Evolutionary conservation across 345 rosid species (phyloP), one percentile per base, ranked within the genome.

Genomic region (Eucalyptus cloeziana): DNA sequence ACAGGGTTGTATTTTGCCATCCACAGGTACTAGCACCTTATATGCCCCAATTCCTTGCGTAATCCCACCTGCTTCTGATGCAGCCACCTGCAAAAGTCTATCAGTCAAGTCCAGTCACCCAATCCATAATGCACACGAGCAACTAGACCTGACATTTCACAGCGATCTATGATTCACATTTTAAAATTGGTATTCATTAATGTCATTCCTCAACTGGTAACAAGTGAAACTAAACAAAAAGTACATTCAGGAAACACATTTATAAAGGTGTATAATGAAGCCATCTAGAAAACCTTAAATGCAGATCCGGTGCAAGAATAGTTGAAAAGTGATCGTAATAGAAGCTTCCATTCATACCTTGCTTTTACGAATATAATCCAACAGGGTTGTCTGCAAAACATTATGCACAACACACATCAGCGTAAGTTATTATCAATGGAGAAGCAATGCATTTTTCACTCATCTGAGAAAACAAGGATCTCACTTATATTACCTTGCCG

Each of bases 21-120:
- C 99, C 40, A 98, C 91, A 44, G 98, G 97, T 30, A 96, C 96
- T 81, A 91, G 88, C 90, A 98, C 97, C 91, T 94, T 91, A 89
- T 98, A 98, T 86, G 99, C 99, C 87, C 99, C 99, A 87, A 98
- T 98, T 89, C 99, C 99, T 93, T 98, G 99, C 49, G 99, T 98
- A 83, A 98, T 98, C 44, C 99, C 99, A 90, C 99, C 99, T 49
- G 99, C 99, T 94, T 98, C 99, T 49, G 96, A 93, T 87, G 98
- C 97, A 91, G 97, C 99, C 87, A 98, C 98, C 99, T 98, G 92
- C 81, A 94, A 58, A 89, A 88, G 58, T 89, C 91, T 88, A 93
- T 88, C 56, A 87, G 88, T 88, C 89, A 88, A 90, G 54, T 88
- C 91, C 87, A 89, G 90, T 58, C 85, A 76, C 89, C 89, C 88